Base-by-base conservation (phyloP, 495 filamentous ascomycete genomes). In the Bathelium albidoporum region DNA sequence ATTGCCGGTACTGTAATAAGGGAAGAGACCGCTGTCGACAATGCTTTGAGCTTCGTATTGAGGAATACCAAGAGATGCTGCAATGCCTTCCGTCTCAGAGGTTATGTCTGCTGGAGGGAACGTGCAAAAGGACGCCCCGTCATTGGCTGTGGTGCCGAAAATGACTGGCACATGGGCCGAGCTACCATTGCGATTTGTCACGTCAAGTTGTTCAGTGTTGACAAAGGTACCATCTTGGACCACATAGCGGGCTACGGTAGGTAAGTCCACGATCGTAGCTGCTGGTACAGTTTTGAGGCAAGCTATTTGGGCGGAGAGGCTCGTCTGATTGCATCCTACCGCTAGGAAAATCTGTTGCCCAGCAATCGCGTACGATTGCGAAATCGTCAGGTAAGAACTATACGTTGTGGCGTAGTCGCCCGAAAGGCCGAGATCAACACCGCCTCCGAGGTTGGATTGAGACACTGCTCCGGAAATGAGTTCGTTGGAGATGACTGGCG, bases 381-480 rank as follows among this genome's bases (percentile, higher is more conserved):
- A 59, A 32, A 80, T 73, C n/a, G 76, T 79, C 58, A 76, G 75
- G 70, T 81, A 82, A 20, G 72, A 71, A 39, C 72, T 76, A 67
- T 82, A 82, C 0, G 78, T 80, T 0, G 78, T 79, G 16, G 74
- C 80, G 60, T 79, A 80, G 59, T 74, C 70, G 53, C 71, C 70
- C 36, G 59, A 61, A 24, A 74, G 66, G 10, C 74, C 77, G 24
- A 77, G 67, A 26, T 60, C 67, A 9, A 73, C 73, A 41, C 77
- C 71, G 9, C 79, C 79, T 10, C 79, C 79, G 0, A 82, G 68
- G 60, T 80, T 81, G 52, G 73, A 76, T 68, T 77, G 69, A 43
- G 77, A 73, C 1, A 81, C 73, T 0, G 75, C 78, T 20, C 67
- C 73, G 18, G 60, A 61, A 29, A 69, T 76, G 69, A 66, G 73